Evolutionary conservation across 257 asterid species (phyloP), one percentile per base, ranked within the genome.

Genomic region (Primulina eburnea): DNA sequence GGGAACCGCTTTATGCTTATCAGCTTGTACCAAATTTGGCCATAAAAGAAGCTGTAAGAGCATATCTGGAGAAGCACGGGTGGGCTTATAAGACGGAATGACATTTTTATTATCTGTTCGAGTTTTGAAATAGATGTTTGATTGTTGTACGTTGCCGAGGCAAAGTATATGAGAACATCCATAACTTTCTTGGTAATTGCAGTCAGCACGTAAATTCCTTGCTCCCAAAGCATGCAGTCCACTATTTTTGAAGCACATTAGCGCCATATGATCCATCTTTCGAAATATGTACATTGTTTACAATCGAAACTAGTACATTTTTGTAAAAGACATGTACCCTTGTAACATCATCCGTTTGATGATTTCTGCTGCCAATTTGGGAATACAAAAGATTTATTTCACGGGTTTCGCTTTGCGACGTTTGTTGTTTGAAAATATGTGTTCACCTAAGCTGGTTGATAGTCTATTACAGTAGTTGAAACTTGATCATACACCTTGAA

Each of bases 1-100:
- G 95, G 3, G 89, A 85, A 56, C 70, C 86, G 7, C 92, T 93
- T n/a, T 55, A 60, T 67, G 47, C 81, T 24, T 82, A 84, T 71
- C 97, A 89, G 77, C 75, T 93, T 79, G 88, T 86, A 32, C 82
- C 97, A 9, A 94, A 94, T 83, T 72, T 91, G 81, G 99, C 97
- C 68, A 83, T 94, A 40, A 94, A 91, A 82, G 97, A 86, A 78
- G 97, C 98, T 12, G 99, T 94, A 10, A 85, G 82, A 71, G 82
- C 89, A 28, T 90, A 77, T 67, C 79, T 93, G 65, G 91, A 79
- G 20, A 62, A 69, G 62, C 91, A 89, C 60, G 90, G 95, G 38
- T 94, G 99, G 97, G 99, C 99, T 64, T 91, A 91, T 75, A 85
- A 68, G 81, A 75, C 65, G 71, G 87, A 82, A 43, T 92, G 81